phyloP scores from a whole-genome alignment of 2,329 filamentous ascomycete species.

The Drechslerella stenobrocha region DNA sequence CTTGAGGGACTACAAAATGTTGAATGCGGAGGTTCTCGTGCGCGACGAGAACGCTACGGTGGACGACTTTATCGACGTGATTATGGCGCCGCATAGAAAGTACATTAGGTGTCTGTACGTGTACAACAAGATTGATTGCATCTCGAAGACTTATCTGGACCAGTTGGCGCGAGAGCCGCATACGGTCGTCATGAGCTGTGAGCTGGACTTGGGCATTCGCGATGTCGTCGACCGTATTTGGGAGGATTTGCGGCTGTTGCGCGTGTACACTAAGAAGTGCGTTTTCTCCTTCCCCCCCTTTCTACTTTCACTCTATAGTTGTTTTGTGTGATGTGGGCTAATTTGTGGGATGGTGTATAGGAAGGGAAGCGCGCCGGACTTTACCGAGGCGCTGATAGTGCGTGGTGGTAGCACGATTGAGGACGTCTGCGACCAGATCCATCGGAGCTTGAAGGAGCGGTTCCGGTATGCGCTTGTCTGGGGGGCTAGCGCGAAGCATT shows the following conservation, averaged over 20 bases:
- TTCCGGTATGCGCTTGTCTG: constrained; percentile 99
- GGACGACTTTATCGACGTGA: constrained; percentile 98
- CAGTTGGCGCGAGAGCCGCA: constrained; percentile 87
- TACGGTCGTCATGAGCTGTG: constrained; percentile 96
- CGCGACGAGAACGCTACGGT: constrained; percentile 93
- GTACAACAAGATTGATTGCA: constrained; percentile 99
- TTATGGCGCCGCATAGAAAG: constrained; percentile 98
- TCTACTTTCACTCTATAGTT: background rate
- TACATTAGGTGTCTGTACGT: constrained; percentile 95
- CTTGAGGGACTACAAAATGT: constrained; percentile 94
- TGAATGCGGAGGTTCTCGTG: constrained; percentile 94
- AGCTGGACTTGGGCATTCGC: constrained; percentile 86
- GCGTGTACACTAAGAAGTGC: constrained; percentile 85
- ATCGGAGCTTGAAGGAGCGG: constrained; percentile 91
- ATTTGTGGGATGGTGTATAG: constrained; percentile 57
- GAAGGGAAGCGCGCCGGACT: constrained; percentile 87
- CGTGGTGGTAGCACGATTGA: constrained; percentile 84
- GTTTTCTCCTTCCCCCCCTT: constrained; percentile 17
- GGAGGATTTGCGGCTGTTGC: constrained; percentile 85
- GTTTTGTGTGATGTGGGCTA: background rate
- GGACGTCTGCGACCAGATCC: constrained; percentile 94
- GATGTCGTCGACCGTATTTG: constrained; percentile 95
- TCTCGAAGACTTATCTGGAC: constrained; percentile 91
- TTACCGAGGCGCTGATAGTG: constrained; percentile 89
- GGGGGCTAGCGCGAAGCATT: constrained; percentile 92